These are phyloP conservation scores for Saturnispora serradocipensis DNA, from an alignment of 805 yeast genomes.

Conservation along the genomic window DNA sequence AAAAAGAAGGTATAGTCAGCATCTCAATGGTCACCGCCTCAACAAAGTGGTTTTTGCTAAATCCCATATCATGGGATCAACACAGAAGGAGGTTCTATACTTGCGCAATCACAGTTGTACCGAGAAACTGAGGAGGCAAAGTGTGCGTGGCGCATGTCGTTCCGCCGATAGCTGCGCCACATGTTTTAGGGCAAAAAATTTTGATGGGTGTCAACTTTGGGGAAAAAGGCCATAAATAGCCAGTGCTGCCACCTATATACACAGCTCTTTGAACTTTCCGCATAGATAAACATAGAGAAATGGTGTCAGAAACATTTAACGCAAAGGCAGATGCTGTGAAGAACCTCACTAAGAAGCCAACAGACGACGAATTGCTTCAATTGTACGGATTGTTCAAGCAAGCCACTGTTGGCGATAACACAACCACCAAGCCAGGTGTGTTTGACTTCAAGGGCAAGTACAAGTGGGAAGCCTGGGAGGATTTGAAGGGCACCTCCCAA, in stretches of 20 bases:
- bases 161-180: background rate
- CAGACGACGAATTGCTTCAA: constrained; percentile 76
- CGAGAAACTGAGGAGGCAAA: too few relatives aligned
- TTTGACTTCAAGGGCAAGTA: constrained; percentile 92
- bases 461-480: constrained; percentile 97
- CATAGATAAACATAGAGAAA: constrained; percentile 7
- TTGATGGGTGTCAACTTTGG: background rate
- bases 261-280: too few relatives aligned
- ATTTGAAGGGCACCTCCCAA: constrained; percentile 72
- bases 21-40: too few relatives aligned
- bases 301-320: constrained; percentile 31
- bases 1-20: too few relatives aligned
- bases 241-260: background rate
- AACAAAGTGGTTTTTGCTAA: too few relatives aligned
- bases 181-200: background rate
- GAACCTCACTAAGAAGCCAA: constrained; percentile 65
- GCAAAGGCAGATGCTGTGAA: constrained; percentile 71
- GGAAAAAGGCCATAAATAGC: background rate
- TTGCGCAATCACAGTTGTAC: too few relatives aligned
- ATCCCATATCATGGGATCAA: too few relatives aligned
- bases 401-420: constrained; percentile 94
- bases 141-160: background rate
- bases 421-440: constrained; percentile 77
- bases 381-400: constrained; percentile 93
- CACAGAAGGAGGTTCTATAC: too few relatives aligned